phyloP scores from a whole-genome alignment of 331 rosid genomes.

The Pyrus hybrid region DNA sequence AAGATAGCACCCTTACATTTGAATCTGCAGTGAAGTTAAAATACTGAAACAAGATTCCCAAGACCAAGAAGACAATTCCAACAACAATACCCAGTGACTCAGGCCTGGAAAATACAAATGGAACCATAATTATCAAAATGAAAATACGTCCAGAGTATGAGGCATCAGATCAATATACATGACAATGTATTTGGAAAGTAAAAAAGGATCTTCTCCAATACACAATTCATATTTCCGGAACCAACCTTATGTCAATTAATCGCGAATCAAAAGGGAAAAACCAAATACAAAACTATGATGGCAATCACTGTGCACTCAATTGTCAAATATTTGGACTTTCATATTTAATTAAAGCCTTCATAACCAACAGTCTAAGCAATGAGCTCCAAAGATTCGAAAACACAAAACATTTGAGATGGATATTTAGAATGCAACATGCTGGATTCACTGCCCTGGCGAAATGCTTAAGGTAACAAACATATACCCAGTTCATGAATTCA shows the following conservation, averaged over 20 bases:
- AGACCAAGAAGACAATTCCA: slow-evolving; percentile 69
- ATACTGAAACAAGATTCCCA: slow-evolving; percentile 69
- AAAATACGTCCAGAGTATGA: background rate
- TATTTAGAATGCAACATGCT: background rate
- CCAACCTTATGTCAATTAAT: background rate
- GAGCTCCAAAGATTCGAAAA: background rate
- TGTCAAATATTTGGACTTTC: background rate
- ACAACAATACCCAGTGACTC: slow-evolving; percentile 86
- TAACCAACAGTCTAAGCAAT: background rate
- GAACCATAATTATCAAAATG: background rate
- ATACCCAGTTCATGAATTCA: background rate
- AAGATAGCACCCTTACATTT: slow-evolving; percentile 42
- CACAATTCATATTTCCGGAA: background rate
- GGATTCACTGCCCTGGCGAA: background rate
- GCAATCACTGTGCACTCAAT: background rate
- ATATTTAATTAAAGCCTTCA: background rate
- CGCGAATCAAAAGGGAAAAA: background rate
- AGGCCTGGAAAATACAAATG: slow-evolving; percentile 48
- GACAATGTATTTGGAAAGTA: background rate
- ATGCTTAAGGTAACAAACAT: background rate
- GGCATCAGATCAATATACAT: background rate
- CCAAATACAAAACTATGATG: background rate
- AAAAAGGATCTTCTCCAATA: background rate
- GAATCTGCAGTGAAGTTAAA: slow-evolving; percentile 84
- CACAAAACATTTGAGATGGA: background rate